These are phyloP conservation scores for Aspergillus carbonarius DNA, from an alignment of 2,329 filamentous ascomycete genomes.

Conservation along the genomic window DNA sequence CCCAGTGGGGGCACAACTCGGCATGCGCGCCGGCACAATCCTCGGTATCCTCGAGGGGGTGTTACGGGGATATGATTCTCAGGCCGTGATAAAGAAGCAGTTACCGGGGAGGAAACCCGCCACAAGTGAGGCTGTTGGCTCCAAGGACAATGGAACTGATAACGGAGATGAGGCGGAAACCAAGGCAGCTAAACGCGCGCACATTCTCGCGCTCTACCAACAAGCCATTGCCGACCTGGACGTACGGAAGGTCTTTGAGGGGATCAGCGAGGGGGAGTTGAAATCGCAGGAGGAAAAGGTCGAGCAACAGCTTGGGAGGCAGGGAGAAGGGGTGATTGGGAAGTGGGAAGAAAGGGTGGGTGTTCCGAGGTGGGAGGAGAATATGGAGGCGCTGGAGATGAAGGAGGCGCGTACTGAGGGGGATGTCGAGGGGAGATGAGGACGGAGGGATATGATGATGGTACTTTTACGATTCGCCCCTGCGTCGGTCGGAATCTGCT, in stretches of 20 bases:
- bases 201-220: conserved; percentile 34
- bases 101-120: conserved; percentile 15
- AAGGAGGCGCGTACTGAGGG: conserved; percentile 20
- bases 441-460: neutral
- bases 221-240: conserved; percentile 60
- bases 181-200: conserved; percentile 33
- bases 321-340: conserved; percentile 31
- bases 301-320: conserved; percentile 27
- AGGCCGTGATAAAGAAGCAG: conserved; percentile 29
- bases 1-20: conserved; percentile 76
- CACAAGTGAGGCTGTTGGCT: neutral
- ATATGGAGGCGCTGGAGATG: conserved; percentile 38
- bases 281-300: conserved; percentile 22
- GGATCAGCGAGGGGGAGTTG: conserved; percentile 15
- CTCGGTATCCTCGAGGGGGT: conserved; percentile 77
- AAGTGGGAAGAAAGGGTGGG: conserved; percentile 33
- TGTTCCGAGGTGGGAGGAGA: conserved; percentile 40
- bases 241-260: conserved; percentile 62
- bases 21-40: conserved; percentile 69
- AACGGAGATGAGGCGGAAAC: conserved; percentile 31
- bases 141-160: too few relatives aligned
- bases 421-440: neutral
- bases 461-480: neutral
- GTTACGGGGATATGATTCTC: conserved; percentile 35
- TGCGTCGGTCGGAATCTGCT: neutral